These are phyloP conservation scores for Penicillium egyptiacum DNA, from an alignment of 495 filamentous ascomycete species.

Conservation along the genomic window DNA sequence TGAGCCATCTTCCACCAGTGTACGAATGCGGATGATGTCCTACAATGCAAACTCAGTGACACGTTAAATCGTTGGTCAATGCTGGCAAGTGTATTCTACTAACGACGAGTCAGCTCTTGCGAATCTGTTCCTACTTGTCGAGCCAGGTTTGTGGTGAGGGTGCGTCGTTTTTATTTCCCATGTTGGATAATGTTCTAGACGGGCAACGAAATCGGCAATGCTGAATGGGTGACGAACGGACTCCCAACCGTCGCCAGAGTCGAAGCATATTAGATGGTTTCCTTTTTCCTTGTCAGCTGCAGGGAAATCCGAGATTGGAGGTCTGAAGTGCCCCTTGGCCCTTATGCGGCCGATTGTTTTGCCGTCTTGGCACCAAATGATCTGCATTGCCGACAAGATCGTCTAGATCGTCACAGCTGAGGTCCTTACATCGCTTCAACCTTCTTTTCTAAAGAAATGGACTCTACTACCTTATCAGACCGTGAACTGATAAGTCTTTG, in stretches of 20 bases:
- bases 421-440: too few species aligned
- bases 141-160: background rate
- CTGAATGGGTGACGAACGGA: background rate
- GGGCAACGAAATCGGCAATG: background rate
- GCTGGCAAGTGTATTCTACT: background rate
- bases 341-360: too few species aligned
- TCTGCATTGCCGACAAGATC: too few species aligned
- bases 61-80: background rate
- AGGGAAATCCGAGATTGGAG: background rate
- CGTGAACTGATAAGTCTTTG: too few species aligned
- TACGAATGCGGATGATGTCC: slow-evolving; percentile 39
- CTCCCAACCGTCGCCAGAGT: background rate
- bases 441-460: too few species aligned
- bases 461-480: too few species aligned
- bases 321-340: too few species aligned
- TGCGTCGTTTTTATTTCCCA: slow-evolving; percentile 8
- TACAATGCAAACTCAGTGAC: slow-evolving; percentile 15
- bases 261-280: background rate
- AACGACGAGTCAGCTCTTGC: background rate
- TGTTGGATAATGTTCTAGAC: slow-evolving; percentile 8
- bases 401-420: too few species aligned
- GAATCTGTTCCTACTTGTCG: background rate
- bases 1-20: slow-evolving; percentile 45
- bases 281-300: background rate
- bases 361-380: too few species aligned